A percentile compares a stretch with the other conserved stretches of the same genome.
Conservation (phyloP, 2,329 filamentous ascomycete genomes). For the Nemania sp. region DNA sequence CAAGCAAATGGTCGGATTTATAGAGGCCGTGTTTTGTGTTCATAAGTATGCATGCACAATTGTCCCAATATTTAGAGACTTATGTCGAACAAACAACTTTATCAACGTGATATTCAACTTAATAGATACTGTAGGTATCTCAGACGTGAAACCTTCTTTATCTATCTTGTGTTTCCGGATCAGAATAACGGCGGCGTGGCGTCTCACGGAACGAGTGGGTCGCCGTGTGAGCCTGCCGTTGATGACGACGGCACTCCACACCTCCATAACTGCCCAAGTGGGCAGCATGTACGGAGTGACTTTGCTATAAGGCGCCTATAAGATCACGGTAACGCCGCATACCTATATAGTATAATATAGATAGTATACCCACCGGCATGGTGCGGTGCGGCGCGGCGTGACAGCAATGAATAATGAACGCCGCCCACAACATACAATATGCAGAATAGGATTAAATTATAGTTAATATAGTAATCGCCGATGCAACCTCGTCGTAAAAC, state of each 20-base stretch:
- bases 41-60: not conserved
- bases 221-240: slow-evolving; percentile 24
- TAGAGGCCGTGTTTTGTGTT: not conserved
- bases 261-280: not conserved
- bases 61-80: no score
- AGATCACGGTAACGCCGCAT: not conserved
- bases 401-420: not conserved
- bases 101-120: no score
- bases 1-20: not conserved
- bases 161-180: slow-evolving; percentile 9
- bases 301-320: not conserved
- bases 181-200: slow-evolving; percentile 31
- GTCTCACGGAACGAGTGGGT: slow-evolving; percentile 31
- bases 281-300: slow-evolving; percentile 6
- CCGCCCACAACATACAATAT: not conserved
- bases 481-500: slow-evolving; percentile 4
- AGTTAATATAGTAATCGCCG: slow-evolving; percentile 1
- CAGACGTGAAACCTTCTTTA: not conserved
- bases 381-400: slow-evolving; percentile 7
- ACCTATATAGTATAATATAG: not conserved
- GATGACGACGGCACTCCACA: slow-evolving; percentile 10
- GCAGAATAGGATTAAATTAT: not conserved
- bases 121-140: not conserved
- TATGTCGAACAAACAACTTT: no score
- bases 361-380: not conserved